These are phyloP conservation scores for Metarhizium rileyi DNA, from an alignment of 2,329 filamentous ascomycete species.

Conservation along the genomic window DNA sequence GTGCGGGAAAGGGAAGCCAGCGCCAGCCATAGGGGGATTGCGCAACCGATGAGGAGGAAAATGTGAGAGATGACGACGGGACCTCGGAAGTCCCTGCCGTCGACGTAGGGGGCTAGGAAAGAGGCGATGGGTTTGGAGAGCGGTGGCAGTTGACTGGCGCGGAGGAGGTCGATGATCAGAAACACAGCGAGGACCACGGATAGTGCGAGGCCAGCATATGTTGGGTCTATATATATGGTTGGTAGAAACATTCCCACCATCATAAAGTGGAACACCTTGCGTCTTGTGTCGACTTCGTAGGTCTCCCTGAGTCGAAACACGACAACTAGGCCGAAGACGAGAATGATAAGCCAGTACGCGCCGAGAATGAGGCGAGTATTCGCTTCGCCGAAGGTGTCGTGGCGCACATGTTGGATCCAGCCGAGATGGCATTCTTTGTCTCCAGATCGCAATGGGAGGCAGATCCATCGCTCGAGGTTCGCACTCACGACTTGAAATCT, in stretches of 20 bases:
- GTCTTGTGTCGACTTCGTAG: constrained; percentile 87
- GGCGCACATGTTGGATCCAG: constrained; percentile 57
- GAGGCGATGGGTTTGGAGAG: constrained; percentile 74
- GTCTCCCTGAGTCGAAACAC: constrained; percentile 66
- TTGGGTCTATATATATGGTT: constrained; percentile 75
- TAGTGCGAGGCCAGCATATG: constrained; percentile 73
- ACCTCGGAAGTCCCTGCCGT: constrained; percentile 83
- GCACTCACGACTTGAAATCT: constrained; percentile 60
- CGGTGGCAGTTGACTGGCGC: constrained; percentile 84
- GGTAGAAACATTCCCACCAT: constrained; percentile 96
- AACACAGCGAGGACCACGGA: constrained; percentile 73
- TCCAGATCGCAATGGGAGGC: constrained; percentile 44
- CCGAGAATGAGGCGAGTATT: constrained; percentile 72
- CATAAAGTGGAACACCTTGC: constrained; percentile 97
- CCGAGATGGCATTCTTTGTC: constrained; percentile 38
- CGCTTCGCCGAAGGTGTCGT: constrained; percentile 57
- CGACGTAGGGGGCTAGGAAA: constrained; percentile 89
- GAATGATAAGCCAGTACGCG: constrained; percentile 62
- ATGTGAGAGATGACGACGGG: constrained; percentile 95
- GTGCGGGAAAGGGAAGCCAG: constrained; percentile 58
- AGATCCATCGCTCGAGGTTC: constrained; percentile 66
- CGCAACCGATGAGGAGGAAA: constrained; percentile 89
- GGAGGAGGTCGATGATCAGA: constrained; percentile 76
- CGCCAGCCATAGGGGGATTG: constrained; percentile 85
- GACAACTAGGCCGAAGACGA: constrained; percentile 60